Evolutionary conservation across 1,139 yeast genomes (phyloP), one percentile per base, ranked within the genome.

Genomic region (Geotrichum klebahnii): DNA sequence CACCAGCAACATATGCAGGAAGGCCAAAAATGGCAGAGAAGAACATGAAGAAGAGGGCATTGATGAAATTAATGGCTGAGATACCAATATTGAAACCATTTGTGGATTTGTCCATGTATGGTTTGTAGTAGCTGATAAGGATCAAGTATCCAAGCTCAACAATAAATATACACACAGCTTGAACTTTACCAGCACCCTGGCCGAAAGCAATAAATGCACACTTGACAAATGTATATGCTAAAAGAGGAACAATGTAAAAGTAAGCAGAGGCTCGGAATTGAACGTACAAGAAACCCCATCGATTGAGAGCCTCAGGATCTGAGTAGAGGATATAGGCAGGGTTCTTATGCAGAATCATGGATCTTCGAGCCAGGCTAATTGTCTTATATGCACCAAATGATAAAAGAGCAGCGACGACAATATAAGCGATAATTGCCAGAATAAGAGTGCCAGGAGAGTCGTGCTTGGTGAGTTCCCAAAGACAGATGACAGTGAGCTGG

Each of bases 281-380:
- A 35, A 90, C 89, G 61, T 92, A 92, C 57, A 94, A 70, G 70
- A 92, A 92, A 0, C 99, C 99, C 72, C 85, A 92, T 61, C 86
- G 80, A 72, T 88, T 88, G 61, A 94, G 76, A 56, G 87, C 81
- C 37, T 75, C 76, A 10, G 83, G 79, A 65, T 94, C 95, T 45
- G 97, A 96, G 65, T 79, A 92, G 55, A 92, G 74, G 56, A 90
- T 75, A 65, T 88, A 92, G 1, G 98, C 98, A 0, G 98, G 96
- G 61, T 90, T 92, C 65, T 86, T 84, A 72, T 82, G 88, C 56
- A 84, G 75, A 55, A 75, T 74, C 29, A 77, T 75, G 0, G 97
- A 89, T 57, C 77, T 77, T 55, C 82, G 73, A 23, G 97, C 98
- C 58, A 82, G 75, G 16, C 78, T 58, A 48, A 84, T 70, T 16